phyloP scores from a whole-genome alignment of 352 stramenopile species.

The Phytophthora macrochlamydospora region DNA sequence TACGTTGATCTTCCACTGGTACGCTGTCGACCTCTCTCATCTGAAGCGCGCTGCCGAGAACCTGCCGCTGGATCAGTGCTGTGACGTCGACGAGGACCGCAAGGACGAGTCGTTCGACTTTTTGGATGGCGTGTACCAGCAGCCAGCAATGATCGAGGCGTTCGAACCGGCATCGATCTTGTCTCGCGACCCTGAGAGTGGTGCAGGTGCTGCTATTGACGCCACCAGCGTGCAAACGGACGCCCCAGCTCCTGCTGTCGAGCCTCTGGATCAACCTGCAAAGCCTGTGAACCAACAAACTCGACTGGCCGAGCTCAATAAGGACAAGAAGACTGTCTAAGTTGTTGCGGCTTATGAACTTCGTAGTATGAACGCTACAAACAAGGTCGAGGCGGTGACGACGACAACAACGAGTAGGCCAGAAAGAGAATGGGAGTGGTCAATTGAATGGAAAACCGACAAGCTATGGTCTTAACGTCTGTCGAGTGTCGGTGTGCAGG shows the following conservation, averaged over 20 bases:
- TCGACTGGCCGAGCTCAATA: conserved; percentile 49
- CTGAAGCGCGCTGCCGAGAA: conserved; percentile 53
- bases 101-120: conserved; percentile 62
- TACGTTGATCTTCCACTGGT: conserved; percentile 75
- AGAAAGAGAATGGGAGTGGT: too few species aligned
- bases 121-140: conserved; percentile 70
- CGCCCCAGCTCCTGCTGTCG: conserved; percentile 2
- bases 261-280: conserved; percentile 20
- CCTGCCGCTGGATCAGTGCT: conserved; percentile 69
- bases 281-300: conserved; percentile 40
- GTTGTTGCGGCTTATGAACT: too few species aligned
- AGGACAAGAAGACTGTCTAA: conserved; percentile 21
- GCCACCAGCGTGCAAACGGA: conserved; percentile 22
- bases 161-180: conserved; percentile 36
- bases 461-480: too few species aligned
- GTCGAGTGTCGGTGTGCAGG: too few species aligned
- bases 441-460: too few species aligned
- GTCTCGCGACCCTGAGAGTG: conserved; percentile 23
- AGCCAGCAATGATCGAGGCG: conserved; percentile 63
- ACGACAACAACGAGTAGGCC: too few species aligned
- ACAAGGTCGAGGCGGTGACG: too few species aligned
- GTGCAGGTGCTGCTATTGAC: conserved; percentile 22
- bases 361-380: too few species aligned
- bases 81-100: conserved; percentile 62
- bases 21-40: conserved; percentile 56